phyloP scores from a whole-genome alignment of 106 monocot genomes.

The Gastrodia elata region DNA sequence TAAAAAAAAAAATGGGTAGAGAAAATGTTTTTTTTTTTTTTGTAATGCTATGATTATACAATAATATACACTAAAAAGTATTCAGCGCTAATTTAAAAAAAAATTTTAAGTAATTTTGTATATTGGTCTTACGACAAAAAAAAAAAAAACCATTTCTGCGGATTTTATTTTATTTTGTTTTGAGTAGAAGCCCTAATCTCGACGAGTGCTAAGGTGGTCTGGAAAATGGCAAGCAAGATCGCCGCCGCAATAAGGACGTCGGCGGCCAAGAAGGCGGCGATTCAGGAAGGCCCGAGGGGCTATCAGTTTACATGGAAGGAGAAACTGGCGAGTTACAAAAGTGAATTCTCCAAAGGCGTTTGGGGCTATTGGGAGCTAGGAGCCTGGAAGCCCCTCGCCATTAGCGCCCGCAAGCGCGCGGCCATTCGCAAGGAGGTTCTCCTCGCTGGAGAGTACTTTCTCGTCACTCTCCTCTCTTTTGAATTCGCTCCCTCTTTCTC shows the following conservation, averaged over 20 bases:
- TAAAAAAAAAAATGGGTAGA: too few relatives aligned
- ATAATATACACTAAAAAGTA: too few relatives aligned
- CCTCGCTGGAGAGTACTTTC: slow-evolving; percentile 65
- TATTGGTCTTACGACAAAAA: too few relatives aligned
- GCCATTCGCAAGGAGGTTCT: slow-evolving; percentile 80
- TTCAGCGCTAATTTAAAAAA: too few relatives aligned
- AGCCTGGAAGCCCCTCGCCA: slow-evolving; percentile 82
- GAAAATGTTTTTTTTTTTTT: too few relatives aligned
- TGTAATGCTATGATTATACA: too few relatives aligned
- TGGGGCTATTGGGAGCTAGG: slow-evolving; percentile 98
- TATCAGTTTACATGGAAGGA: slow-evolving; percentile 61
- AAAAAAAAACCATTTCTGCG: too few relatives aligned
- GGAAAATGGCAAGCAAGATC: slow-evolving; percentile 15
- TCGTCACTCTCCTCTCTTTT: neutral
- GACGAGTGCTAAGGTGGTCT: too few relatives aligned
- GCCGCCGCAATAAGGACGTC: slow-evolving; percentile 18
- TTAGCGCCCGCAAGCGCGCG: slow-evolving; percentile 76
- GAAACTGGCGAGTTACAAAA: slow-evolving; percentile 69
- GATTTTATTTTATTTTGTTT: too few relatives aligned
- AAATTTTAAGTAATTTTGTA: too few relatives aligned
- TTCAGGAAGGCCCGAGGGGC: slow-evolving; percentile 8
- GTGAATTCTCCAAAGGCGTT: slow-evolving; percentile 78
- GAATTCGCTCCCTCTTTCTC: neutral
- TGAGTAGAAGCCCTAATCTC: too few relatives aligned
- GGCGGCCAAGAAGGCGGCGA: slow-evolving; percentile 25